Conservation (phyloP, 2,329 filamentous ascomycete species). For the Graphilbum sp. region DNA sequence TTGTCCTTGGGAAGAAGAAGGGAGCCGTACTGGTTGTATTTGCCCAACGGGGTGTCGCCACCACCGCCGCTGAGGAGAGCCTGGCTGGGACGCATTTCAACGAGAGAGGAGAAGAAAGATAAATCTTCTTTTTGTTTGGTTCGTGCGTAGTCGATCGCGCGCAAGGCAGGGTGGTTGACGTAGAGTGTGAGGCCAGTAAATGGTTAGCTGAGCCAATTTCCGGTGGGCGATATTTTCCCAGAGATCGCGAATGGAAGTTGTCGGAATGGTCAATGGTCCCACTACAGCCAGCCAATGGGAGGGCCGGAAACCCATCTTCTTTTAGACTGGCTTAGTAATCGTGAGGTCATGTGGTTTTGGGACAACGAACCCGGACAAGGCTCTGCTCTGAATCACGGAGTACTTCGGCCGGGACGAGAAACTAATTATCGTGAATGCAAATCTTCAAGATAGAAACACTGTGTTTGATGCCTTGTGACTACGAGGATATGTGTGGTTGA, state of each 20-base stretch:
- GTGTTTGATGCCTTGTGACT: no score
- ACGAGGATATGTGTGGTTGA: no score
- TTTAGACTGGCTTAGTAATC: no score
- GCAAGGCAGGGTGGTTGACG: no score
- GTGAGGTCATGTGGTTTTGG: no score
- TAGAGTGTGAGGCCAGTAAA: slow-evolving; percentile 2
- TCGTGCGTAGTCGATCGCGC: no score
- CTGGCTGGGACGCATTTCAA: slow-evolving; percentile 30
- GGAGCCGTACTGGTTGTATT: slow-evolving; percentile 25
- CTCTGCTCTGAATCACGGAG: no score
- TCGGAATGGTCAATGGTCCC: slow-evolving; percentile 11
- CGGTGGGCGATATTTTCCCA: slow-evolving; percentile 8
- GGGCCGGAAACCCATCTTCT: neutral
- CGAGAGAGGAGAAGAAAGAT: neutral
- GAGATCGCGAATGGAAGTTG: slow-evolving; percentile 11
- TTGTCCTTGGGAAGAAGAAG: neutral
- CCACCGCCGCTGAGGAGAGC: slow-evolving; percentile 23
- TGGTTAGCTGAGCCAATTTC: neutral
- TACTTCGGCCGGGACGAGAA: no score
- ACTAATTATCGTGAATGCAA: no score
- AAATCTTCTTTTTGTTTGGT: no score
- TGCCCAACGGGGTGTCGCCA: slow-evolving; percentile 24
- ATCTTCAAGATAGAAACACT: no score
- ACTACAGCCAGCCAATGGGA: neutral
- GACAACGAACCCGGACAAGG: no score